Evolutionary conservation across 352 stramenopile species (phyloP).

Genomic region (Globisporangium iwayamae): DNA sequence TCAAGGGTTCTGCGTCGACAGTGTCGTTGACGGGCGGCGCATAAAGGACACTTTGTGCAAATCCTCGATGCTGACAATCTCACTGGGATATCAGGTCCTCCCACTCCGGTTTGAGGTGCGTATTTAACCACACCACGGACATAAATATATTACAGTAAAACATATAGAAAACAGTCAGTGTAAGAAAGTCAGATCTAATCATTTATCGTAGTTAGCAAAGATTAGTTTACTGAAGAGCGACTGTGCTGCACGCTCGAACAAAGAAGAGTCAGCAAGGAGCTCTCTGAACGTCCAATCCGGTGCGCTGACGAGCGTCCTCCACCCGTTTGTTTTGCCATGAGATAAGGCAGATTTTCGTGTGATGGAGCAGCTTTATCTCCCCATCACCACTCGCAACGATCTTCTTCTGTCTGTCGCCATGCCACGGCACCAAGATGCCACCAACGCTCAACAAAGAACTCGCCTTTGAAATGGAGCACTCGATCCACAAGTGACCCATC

Average conservation of each 20-base stretch:
- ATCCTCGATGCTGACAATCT: background rate
- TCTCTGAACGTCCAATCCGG: slow-evolving; percentile 3
- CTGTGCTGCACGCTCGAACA: background rate
- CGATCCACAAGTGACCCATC: too few relatives aligned
- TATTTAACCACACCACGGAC: background rate
- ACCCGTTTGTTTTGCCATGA: background rate
- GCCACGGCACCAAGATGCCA: background rate
- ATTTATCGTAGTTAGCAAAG: background rate
- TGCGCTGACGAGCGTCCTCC: slow-evolving; percentile 1
- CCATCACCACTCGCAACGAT: slow-evolving; percentile 9
- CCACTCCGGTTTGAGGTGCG: background rate
- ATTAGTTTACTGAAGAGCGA: background rate
- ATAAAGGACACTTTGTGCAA: slow-evolving; percentile 1
- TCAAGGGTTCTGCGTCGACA: background rate
- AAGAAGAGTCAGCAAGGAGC: background rate
- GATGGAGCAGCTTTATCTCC: too few relatives aligned
- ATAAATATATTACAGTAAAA: too few relatives aligned
- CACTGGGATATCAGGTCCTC: slow-evolving; percentile 8
- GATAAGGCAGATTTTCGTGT: slow-evolving; percentile 6
- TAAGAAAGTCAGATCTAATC: too few relatives aligned
- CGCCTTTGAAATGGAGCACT: background rate
- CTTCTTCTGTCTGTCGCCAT: background rate
- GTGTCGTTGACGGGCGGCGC: background rate
- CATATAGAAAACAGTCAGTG: too few relatives aligned
- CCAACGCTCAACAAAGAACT: background rate